Base-by-base conservation (phyloP, 257 asterid genomes). In the Solanum peruvianum region DNA sequence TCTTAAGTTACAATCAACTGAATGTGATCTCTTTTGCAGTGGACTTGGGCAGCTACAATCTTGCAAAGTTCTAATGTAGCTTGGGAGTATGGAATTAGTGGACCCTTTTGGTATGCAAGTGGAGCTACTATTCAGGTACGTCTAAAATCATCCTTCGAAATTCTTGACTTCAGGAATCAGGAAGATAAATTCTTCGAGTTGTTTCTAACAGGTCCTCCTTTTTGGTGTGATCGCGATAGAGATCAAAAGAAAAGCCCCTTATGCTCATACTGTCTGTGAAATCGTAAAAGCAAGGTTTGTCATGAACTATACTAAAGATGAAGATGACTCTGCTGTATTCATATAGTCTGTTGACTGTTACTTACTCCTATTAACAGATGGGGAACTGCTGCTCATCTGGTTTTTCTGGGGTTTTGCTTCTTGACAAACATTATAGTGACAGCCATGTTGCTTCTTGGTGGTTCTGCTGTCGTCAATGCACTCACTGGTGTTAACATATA, bases 21-120 rank as follows among this genome's bases (percentile, higher is more conserved):
- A 27, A 80, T 27, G 39, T 27, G 66, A 35, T 67, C 9, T 89
- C 27, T 82, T 87, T 33, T 90, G 90, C 89, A 96, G 99, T 96
- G 98, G 98, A 96, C 99, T 67, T 96, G 99, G 98, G 98, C 99
- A 81, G 98, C 99, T 7, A 96, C 99, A 18, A 96, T 96, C 88
- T 91, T 96, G 84, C 99, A 95, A 87, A 96, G 99, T 87, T 96
- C 99, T 11, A 96, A 96, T 20, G 98, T 96, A 7, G 98, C 98
- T 8, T 96, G 98, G 99, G 90, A 94, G 84, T 95, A 95, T 88
- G 99, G 99, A 85, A 91, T 96, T 82, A 96, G 99, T 76, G 98
- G 99, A n/a, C 99, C 99, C 64, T 96, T 96, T 90, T 96, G 99
- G 99, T 95, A 96, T 85, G 99, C 99, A 80, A 96, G 98, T 84